Base-by-base conservation (phyloP, 2,329 filamentous ascomycete species). In the Penicillium verrucosum region DNA sequence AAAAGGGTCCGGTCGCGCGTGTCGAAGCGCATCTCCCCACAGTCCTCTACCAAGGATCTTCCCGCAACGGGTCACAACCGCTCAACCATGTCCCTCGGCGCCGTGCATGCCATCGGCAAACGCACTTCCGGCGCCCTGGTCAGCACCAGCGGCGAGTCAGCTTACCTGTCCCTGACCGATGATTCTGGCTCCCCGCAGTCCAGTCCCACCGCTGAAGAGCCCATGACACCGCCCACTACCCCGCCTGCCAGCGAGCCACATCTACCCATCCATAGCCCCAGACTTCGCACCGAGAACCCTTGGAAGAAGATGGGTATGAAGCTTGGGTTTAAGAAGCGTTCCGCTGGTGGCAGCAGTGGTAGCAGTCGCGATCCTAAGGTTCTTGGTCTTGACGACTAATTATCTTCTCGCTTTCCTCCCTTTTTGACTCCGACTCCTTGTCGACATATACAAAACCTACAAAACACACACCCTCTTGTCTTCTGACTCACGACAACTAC, bases 291-390 rank as follows among this genome's bases (percentile, higher is more conserved):
- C 58, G 76, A 81, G 48, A 79, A 80, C 62, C 75, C 78, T 5
- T 81, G 79, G 78, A 81, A 80, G 68, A 81, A 80, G 62, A 79
- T 80, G 77, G 78, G 78, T 3, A 76, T 79, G 71, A 80, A 79
- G 64, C 66, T 81, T 51, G 75, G 74, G 14, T 77, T 75, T 58
- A 77, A 75, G 60, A 76, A 76, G 61, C 70, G 68, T 23, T 69
- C 70, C 21, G 63, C 64, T 27, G 59, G 62, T 9, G 60, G 61
- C 23, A 67, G 62, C 46, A 54, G 10, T 18, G 54, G 54, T 27
- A 51, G 57, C 16, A 57, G 57, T 34, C 62, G 64, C 10, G 64
- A 66, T 47, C 62, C 62, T 1, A 66, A 59, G 50, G 61, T 65
- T 25, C 36, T 66, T 42, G 61, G 60, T 44, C 43, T 66, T 14